Evolutionary conservation across 148 eudicot genomes (phyloP).

Genomic region (Silene conica): DNA sequence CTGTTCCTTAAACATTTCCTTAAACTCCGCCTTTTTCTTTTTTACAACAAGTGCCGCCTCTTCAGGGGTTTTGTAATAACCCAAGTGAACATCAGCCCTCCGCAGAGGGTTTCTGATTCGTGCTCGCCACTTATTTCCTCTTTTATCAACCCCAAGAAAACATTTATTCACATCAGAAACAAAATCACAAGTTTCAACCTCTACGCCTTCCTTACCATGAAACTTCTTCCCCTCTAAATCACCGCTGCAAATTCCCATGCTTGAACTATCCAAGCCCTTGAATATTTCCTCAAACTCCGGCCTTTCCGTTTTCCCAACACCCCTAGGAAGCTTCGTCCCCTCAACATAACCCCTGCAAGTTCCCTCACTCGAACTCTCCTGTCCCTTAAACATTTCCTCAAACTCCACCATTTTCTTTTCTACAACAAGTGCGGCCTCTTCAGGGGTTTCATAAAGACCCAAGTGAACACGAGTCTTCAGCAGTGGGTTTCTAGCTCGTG

Average conservation of each 20-base stretch:
- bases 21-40: slow-evolving; percentile 17
- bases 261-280: too few relatives aligned
- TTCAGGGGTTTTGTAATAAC: background rate
- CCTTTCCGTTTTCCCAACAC: background rate
- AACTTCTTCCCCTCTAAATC: background rate
- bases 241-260: too few relatives aligned
- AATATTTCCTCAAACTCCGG: background rate
- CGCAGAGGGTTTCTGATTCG: slow-evolving; percentile 3
- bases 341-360: background rate
- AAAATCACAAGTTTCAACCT: background rate
- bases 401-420: slow-evolving; percentile 18
- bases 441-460: background rate
- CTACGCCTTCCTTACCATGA: background rate
- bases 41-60: slow-evolving; percentile 24
- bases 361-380: background rate
- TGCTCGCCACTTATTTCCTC: slow-evolving; percentile 15
- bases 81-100: background rate
- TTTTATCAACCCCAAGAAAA: slow-evolving; percentile 10
- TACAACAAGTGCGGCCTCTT: slow-evolving; percentile 21
- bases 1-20: background rate
- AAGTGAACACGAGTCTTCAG: background rate
- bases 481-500: slow-evolving; percentile 8
- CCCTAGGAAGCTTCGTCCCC: background rate
- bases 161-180: background rate
- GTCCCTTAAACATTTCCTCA: slow-evolving; percentile 4